Evolutionary conservation across 805 yeast genomes (phyloP), one percentile per base, ranked within the genome.

Genomic region (Hemisphaericaspora nanyangensis): DNA sequence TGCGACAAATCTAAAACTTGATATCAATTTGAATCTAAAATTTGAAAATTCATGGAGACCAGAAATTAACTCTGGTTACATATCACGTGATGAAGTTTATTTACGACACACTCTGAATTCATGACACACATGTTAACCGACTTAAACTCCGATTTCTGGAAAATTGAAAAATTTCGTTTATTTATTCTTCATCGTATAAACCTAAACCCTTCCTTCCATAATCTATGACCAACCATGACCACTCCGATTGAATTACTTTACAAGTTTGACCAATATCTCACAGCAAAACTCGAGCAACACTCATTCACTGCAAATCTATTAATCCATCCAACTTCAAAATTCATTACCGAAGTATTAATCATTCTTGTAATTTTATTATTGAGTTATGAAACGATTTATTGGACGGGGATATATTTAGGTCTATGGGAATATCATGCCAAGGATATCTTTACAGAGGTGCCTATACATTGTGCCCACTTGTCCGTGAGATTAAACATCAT

Each of bases 381-480:
- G 27, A 52, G 64, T 25, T 73, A 72, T 46, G 75, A 74, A 38
- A 42, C 54, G 1, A 44, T 70, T 11, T 70, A 71, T 52, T 61
- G 70, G 60, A 42, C 63, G 20, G 79, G 79, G 1, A 60, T 72
- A 2, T 57, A 58, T 42, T 49, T 70, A 6, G 58, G 58, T 1
- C 43, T 63, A 5, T 74, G 79, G 80, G 72, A 72, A 20, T 63
- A 72, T 45, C 73, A 73, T 40, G 77, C 77, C 12, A 72, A 76
- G 47, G 84, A 81, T 39, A 75, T 78, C 18, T 83, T 83, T 54
- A 70, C 72, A n/a, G 85, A 83, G 32, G 74, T 77, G 18, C 93
- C 91, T 0, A 80, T 81, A 6, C 91, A 83, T 55, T 84, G 89
- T 60, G 89, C 93, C 0, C 88, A 84, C 57, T 67, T 83, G 1